Conservation (phyloP, 176 grass and related monocot genomes). For the Cenchrus purpureus region DNA sequence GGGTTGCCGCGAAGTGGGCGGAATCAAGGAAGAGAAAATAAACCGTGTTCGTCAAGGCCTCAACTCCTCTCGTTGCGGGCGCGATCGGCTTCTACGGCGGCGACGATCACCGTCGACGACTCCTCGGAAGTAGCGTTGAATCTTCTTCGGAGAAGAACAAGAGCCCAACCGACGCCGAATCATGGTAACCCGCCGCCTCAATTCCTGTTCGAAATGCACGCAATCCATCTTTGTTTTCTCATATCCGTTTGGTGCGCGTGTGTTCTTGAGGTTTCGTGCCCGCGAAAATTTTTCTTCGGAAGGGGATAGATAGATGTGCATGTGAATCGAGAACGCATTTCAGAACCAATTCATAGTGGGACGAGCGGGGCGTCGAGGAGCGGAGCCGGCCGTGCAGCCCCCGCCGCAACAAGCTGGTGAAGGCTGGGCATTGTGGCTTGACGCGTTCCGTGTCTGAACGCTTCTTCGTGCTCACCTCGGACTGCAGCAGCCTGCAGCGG, state of each 20-base stretch:
- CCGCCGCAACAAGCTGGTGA: no score
- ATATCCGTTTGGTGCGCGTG: not conserved
- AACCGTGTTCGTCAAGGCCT: conserved; percentile 11
- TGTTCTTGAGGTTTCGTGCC: not conserved
- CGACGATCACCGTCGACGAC: conserved; percentile 9
- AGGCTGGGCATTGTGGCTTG: no score
- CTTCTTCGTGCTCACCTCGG: not conserved
- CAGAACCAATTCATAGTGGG: not conserved
- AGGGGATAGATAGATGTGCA: no score
- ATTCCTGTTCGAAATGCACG: not conserved
- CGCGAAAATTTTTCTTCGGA: not conserved
- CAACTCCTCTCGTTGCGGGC: conserved; percentile 8
- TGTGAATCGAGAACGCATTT: not conserved
- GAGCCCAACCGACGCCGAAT: not conserved
- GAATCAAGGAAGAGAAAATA: not conserved
- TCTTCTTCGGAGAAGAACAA: not conserved
- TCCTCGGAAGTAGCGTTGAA: not conserved
- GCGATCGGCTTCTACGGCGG: conserved; percentile 1
- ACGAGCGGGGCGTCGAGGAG: not conserved
- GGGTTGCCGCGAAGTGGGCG: not conserved
- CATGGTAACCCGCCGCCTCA: conserved; percentile 34
- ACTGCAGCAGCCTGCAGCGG: not conserved
- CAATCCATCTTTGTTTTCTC: not conserved
- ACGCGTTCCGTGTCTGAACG: no score
- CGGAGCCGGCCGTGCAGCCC: not conserved